Evolutionary conservation across 2,329 filamentous ascomycete species (phyloP).

Genomic region (Colletotrichum sidae): DNA sequence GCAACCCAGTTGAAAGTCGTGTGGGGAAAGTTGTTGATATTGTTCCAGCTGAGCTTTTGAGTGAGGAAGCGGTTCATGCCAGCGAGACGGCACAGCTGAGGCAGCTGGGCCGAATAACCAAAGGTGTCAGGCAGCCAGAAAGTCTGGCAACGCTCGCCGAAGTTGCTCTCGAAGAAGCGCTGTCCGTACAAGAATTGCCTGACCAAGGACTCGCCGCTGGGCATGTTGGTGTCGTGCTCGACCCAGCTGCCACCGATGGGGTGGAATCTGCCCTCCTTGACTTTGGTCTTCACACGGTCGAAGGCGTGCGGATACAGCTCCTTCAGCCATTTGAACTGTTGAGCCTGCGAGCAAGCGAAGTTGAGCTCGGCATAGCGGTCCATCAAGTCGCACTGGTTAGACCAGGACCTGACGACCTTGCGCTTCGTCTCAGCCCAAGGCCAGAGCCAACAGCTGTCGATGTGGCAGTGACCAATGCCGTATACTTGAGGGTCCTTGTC

Average conservation of each 20-base stretch:
- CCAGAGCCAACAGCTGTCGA: conserved; percentile 99
- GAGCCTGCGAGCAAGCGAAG: conserved; percentile 92
- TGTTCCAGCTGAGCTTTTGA: conserved; percentile 99
- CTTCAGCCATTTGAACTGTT: conserved; percentile 99
- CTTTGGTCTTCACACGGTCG: conserved; percentile 90
- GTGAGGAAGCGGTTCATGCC: conserved; percentile 98
- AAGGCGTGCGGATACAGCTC: conserved; percentile 88
- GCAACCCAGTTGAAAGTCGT: conserved; percentile 99
- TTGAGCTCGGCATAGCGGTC: conserved; percentile 94
- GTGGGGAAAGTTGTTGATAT: conserved; percentile 98
- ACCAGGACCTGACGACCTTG: conserved; percentile 96
- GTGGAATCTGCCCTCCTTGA: conserved; percentile 91
- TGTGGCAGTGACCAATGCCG: conserved; percentile 95
- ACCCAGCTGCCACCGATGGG: conserved; percentile 99
- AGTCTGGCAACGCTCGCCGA: conserved; percentile 87
- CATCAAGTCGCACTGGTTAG: conserved; percentile 94
- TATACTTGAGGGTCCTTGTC: conserved; percentile 82
- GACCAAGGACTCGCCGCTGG: conserved; percentile 92
- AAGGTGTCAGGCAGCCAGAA: conserved; percentile 99
- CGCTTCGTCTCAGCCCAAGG: conserved; percentile 98
- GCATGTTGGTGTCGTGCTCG: conserved; percentile 98
- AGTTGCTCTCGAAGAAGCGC: conserved; percentile 92
- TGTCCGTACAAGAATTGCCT: conserved; percentile 97
- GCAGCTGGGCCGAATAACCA: conserved; percentile 94
- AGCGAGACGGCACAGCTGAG: conserved; percentile 92